Base-by-base conservation (phyloP, 2,329 filamentous ascomycete genomes). In the Aspergillus chevalieri region DNA sequence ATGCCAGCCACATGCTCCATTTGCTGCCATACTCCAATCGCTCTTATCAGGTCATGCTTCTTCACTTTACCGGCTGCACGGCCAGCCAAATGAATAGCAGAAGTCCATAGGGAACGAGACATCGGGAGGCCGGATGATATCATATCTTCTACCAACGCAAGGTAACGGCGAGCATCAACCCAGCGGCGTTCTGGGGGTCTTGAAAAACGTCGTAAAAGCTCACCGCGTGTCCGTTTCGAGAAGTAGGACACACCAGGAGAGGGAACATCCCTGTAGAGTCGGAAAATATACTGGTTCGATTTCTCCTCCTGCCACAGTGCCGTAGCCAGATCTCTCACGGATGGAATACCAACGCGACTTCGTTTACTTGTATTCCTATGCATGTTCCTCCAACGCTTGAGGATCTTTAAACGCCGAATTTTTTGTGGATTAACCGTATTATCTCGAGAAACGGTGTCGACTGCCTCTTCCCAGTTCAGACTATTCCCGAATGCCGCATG, bases 131-230 rank as follows among this genome's bases (percentile, higher is more conserved):
- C 81, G n/a, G 83, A 80, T 47, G 77, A 77, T 59, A 88, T 86
- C 72, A 94, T 85, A 60, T 98, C 92, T 54, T 91, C 84, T 15
- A 97, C 77, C 21, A 96, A 74, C 4, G 84, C 82, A 54, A 96
- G 85, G 69, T 92, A 97, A 48, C 88, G 85, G 45, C 70, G 59
- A 87, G 75, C 86, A 90, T 94, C 43, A 15, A 61, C 58, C 57
- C 61, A 65, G 24, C 67, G 64, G 41, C 65, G 64, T 38, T 70
- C 60, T 8, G 54, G 60, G 10, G 73, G 71, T 43, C 80, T 78
- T 17, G 86, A 84, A 54, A 95, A 80, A 39, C 83, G 79, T 48
- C 80, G 81, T 47, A 95, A 73, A 17, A 95, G 73, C 6, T 74
- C 68, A 47, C 83, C 82, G 15, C 90, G 80, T 44, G 82, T 70